A percentile compares a stretch with the other conserved stretches of the same genome.
phyloP scores from a whole-genome alignment of 306 rosid species.

The Chamaecrista fasciculata region DNA sequence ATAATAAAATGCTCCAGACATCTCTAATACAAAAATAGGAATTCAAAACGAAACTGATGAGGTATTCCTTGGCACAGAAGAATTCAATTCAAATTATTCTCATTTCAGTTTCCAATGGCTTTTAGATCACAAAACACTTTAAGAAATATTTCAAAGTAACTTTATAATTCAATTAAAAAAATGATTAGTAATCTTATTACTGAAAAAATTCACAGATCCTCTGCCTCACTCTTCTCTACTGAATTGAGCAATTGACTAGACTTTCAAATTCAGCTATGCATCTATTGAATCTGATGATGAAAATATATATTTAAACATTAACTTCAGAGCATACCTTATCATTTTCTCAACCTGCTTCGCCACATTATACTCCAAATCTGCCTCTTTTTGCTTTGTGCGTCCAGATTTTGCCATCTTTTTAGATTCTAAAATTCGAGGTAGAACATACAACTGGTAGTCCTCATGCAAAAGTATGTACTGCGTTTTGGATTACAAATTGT shows the following conservation, averaged over 20 bases:
- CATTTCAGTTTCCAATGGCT: too few relatives aligned
- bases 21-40: slow-evolving; percentile 4
- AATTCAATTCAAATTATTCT: too few relatives aligned
- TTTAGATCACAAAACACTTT: slow-evolving; percentile 12
- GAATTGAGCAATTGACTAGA: background rate
- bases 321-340: slow-evolving; percentile 63
- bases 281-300: background rate
- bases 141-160: background rate
- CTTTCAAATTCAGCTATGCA: slow-evolving; percentile 3
- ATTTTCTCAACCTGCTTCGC: slow-evolving; percentile 99
- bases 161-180: slow-evolving; percentile 6
- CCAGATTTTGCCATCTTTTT: slow-evolving; percentile 99
- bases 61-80: slow-evolving; percentile 16
- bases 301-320: slow-evolving; percentile 18
- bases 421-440: slow-evolving; percentile 92
- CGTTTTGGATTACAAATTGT: slow-evolving; percentile 34
- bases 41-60: background rate
- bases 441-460: slow-evolving; percentile 86
- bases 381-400: slow-evolving; percentile 95
- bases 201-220: slow-evolving; percentile 8
- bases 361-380: slow-evolving; percentile 93
- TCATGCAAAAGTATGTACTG: slow-evolving; percentile 88
- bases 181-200: background rate
- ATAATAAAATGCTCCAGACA: slow-evolving; percentile 3
- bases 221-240: slow-evolving; percentile 10